phyloP scores from a whole-genome alignment of 2,329 filamentous ascomycete genomes.

The Fusarium sp. region DNA sequence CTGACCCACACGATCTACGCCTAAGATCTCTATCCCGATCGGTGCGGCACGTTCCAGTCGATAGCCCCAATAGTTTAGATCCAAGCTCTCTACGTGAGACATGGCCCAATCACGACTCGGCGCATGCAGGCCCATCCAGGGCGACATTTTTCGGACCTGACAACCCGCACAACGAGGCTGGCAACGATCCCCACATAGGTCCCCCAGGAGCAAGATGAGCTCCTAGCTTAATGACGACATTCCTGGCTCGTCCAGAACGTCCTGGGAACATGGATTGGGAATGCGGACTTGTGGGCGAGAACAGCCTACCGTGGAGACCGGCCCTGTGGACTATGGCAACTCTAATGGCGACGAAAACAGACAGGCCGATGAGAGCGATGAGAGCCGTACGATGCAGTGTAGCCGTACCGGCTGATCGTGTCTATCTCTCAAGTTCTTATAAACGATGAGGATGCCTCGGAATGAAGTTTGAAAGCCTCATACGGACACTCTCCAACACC shows the following conservation, averaged over 20 bases:
- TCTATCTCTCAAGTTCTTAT: slow-evolving; percentile 15
- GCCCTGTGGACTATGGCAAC: slow-evolving; percentile 24
- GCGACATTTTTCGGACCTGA: slow-evolving; percentile 35
- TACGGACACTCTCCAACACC: slow-evolving; percentile 12
- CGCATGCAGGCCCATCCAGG: slow-evolving; percentile 26
- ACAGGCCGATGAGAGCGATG: slow-evolving; percentile 11
- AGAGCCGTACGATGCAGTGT: slow-evolving; percentile 16
- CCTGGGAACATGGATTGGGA: slow-evolving; percentile 20
- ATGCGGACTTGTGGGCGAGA: slow-evolving; percentile 33
- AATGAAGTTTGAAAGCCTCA: not conserved
- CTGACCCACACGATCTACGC: slow-evolving; percentile 3
- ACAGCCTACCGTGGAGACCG: slow-evolving; percentile 9
- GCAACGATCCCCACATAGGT: slow-evolving; percentile 5
- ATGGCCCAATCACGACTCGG: slow-evolving; percentile 19
- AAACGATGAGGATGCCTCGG: slow-evolving; percentile 11
- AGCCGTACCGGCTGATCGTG: not conserved
- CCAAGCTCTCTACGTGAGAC: not conserved
- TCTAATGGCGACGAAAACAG: slow-evolving; percentile 35
- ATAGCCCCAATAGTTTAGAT: slow-evolving; percentile 11
- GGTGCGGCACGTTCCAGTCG: slow-evolving; percentile 37
- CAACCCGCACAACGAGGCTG: slow-evolving; percentile 1
- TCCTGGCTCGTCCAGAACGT: slow-evolving; percentile 23
- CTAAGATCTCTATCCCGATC: slow-evolving; percentile 27
- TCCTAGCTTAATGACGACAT: slow-evolving; percentile 31
- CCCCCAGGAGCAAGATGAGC: not conserved